phyloP scores from a whole-genome alignment of 768 basidiomycete species.

The Coprinopsis marcescibilis region DNA sequence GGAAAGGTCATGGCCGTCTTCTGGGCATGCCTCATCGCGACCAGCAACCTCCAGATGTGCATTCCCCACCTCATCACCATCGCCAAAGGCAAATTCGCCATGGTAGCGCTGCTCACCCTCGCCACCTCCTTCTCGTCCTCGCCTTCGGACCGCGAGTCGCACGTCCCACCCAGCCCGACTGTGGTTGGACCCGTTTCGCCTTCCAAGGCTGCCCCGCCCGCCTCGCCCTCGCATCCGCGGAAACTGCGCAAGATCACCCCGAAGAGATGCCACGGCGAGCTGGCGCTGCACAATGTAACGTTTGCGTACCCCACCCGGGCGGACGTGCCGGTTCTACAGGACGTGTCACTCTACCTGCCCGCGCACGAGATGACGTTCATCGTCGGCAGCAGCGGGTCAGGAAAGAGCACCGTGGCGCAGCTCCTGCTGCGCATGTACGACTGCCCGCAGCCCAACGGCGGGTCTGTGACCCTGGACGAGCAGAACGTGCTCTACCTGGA shows the following conservation, averaged over 20 bases:
- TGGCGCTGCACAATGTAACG: conserved; percentile 63
- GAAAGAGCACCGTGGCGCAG: conserved; percentile 86
- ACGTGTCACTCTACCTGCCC: conserved; percentile 61
- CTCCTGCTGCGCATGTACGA: conserved; percentile 79
- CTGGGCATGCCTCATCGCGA: conserved; percentile 93
- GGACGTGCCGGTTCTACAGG: conserved; percentile 57
- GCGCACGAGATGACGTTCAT: conserved; percentile 85
- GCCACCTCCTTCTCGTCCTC: background rate
- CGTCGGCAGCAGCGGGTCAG: conserved; percentile 80
- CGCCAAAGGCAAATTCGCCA: conserved; percentile 78
- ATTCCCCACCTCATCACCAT: conserved; percentile 76
- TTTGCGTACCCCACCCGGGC: conserved; percentile 85
- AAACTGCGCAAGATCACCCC: conserved; percentile 69
- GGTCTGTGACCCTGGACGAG: conserved; percentile 68
- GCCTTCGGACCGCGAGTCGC: background rate
- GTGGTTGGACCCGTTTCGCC: conserved; percentile 3
- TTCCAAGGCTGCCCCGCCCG: conserved; percentile 8
- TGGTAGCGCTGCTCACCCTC: conserved; percentile 47
- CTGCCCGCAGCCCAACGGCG: conserved; percentile 58
- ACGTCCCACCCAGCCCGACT: too few species aligned
- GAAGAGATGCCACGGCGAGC: conserved; percentile 59
- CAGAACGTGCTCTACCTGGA: conserved; percentile 75
- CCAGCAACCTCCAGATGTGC: conserved; percentile 80
- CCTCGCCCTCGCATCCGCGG: conserved; percentile 34
- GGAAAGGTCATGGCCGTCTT: conserved; percentile 95